phyloP scores from a whole-genome alignment of 2,329 filamentous ascomycete species.

The Colletotrichum tabaci region DNA sequence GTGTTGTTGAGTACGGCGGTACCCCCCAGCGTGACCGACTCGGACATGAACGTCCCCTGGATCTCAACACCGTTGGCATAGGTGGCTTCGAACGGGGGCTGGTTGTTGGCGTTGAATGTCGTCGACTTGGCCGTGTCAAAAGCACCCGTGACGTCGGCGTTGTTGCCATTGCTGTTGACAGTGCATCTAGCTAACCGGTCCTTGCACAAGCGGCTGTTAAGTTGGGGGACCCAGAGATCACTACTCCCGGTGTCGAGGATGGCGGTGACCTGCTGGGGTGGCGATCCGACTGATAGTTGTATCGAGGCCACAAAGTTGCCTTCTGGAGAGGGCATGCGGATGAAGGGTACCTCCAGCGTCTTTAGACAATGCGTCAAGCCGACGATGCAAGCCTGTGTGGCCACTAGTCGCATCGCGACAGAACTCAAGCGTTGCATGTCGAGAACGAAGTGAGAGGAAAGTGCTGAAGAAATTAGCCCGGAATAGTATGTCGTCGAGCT shows the following conservation, averaged over 20 bases:
- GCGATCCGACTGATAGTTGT: not conserved
- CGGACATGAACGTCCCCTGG: not conserved
- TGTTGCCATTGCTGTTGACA: not conserved
- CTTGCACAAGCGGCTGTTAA: conserved; percentile 18
- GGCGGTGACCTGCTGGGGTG: conserved; percentile 9
- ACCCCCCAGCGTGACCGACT: not conserved
- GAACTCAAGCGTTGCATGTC: not conserved
- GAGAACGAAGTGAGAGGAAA: not conserved
- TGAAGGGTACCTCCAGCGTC: not conserved
- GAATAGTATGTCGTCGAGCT: not conserved
- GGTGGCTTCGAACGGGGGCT: not conserved
- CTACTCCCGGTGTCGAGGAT: conserved; percentile 32
- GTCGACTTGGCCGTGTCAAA: not conserved
- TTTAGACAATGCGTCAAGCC: not conserved
- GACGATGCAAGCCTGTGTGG: not conserved
- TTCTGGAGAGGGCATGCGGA: not conserved
- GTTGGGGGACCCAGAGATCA: conserved; percentile 23
- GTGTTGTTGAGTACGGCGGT: conserved; percentile 12
- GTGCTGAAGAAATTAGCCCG: not conserved
- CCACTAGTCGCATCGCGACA: not conserved
- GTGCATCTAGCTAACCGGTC: conserved; percentile 1
- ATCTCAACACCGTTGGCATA: not conserved
- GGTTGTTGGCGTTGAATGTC: not conserved
- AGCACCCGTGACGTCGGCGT: not conserved
- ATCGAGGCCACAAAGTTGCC: not conserved